phyloP scores from a whole-genome alignment of 805 yeast species.

The Lachancea lanzarotensis region DNA sequence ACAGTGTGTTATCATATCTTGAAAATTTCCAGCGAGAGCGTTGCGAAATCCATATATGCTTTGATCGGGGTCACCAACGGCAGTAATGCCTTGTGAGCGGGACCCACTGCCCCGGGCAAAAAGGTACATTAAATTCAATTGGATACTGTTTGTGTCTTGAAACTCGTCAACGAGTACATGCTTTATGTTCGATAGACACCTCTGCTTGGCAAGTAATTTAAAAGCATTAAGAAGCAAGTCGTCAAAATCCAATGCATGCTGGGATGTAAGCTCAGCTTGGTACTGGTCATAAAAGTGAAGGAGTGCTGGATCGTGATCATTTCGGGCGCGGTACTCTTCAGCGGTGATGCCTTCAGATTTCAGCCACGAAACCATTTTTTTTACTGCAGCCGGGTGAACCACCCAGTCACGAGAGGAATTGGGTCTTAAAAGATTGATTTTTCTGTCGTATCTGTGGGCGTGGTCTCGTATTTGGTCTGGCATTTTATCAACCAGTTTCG shows the following conservation, averaged over 20 bases:
- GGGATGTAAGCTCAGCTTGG: conserved; percentile 40
- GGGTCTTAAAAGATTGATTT: conserved; percentile 24
- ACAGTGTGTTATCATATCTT: conserved; percentile 41
- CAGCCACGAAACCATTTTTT: conserved; percentile 45
- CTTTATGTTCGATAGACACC: conserved; percentile 43
- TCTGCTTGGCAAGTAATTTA: conserved; percentile 39
- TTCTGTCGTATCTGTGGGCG: conserved; percentile 22
- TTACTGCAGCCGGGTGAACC: conserved; percentile 37
- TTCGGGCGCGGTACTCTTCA: conserved; percentile 32
- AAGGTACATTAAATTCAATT: conserved; percentile 57
- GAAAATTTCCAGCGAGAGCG: conserved; percentile 66
- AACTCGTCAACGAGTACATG: conserved; percentile 90
- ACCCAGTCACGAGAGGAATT: conserved; percentile 29
- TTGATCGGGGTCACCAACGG: conserved; percentile 97
- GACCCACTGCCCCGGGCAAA: conserved; percentile 39
- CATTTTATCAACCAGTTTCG: conserved; percentile 33
- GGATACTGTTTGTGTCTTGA: conserved; percentile 83
- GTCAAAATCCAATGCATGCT: conserved; percentile 68
- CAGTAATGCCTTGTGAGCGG: conserved; percentile 54
- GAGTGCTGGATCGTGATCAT: conserved; percentile 30
- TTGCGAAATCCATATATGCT: conserved; percentile 85
- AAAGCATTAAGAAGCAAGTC: conserved; percentile 61
- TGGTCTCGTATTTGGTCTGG: conserved; percentile 32
- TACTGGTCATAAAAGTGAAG: conserved; percentile 44
- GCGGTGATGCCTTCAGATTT: conserved; percentile 49